Percentiles rank a stretch among this genome's conserved stretches.
These are phyloP conservation scores for Ogataea haglerorum DNA, from an alignment of 805 yeast species.

Conservation along the genomic window DNA sequence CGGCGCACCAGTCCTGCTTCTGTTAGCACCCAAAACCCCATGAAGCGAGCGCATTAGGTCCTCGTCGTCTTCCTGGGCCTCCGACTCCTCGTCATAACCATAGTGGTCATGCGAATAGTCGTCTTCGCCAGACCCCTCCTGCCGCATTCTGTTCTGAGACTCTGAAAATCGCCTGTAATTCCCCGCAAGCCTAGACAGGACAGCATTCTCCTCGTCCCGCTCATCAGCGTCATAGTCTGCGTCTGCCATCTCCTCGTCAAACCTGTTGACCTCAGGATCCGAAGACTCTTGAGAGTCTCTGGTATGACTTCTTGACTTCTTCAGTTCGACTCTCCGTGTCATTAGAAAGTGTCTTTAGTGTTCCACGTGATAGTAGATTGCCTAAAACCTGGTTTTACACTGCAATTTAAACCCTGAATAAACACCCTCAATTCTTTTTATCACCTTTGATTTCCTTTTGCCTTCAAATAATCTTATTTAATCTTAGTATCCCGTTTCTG, in stretches of 20 bases:
- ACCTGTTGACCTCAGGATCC: conserved; percentile 20
- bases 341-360: conserved; percentile 1
- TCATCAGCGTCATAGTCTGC: conserved; percentile 24
- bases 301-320: conserved; percentile 7
- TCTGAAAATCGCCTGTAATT: conserved; percentile 36
- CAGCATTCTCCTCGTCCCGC: conserved; percentile 24
- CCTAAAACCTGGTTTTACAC: background rate
- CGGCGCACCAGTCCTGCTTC: conserved; percentile 3
- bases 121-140: conserved; percentile 9
- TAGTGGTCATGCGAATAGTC: conserved; percentile 17
- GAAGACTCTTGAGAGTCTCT: conserved; percentile 2
- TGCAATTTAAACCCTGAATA: conserved; percentile 1
- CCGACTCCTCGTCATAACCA: conserved; percentile 9
- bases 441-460: conserved; percentile 13
- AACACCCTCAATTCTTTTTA: conserved; percentile 9
- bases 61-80: conserved; percentile 16
- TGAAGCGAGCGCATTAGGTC: conserved; percentile 19
- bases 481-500: conserved; percentile 12
- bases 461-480: conserved; percentile 5
- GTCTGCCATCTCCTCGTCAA: conserved; percentile 29
- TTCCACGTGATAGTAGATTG: background rate
- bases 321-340: conserved; percentile 5
- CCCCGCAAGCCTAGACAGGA: conserved; percentile 39
- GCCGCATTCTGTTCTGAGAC: conserved; percentile 16
- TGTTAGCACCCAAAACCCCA: conserved; percentile 12